These are phyloP conservation scores for Scheffersomyces quercinus DNA, from an alignment of 1,139 yeast genomes.

Conservation along the genomic window DNA sequence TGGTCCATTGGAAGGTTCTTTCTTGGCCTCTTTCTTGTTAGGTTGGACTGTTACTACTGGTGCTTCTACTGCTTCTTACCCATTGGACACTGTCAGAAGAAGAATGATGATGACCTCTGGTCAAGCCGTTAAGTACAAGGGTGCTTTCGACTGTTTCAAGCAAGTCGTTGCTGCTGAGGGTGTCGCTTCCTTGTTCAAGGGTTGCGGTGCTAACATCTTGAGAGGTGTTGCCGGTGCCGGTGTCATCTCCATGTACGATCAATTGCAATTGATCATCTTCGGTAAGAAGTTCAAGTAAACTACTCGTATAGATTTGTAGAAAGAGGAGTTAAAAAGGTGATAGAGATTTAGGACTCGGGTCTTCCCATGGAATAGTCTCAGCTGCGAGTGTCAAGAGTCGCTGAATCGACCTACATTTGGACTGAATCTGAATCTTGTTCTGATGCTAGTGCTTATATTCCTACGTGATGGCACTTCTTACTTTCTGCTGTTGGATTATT, in stretches of 20 bases:
- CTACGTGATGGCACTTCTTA: no score
- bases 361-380: neutral
- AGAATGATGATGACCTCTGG: slow-evolving; percentile 61
- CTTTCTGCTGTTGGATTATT: no score
- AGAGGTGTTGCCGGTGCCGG: slow-evolving; percentile 62
- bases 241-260: slow-evolving; percentile 56
- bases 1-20: slow-evolving; percentile 57
- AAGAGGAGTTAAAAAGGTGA: neutral
- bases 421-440: no score
- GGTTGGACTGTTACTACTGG: slow-evolving; percentile 59
- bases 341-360: neutral
- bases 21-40: slow-evolving; percentile 55
- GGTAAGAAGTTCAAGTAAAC: slow-evolving; percentile 48
- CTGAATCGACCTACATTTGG: neutral
- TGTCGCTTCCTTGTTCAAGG: slow-evolving; percentile 52
- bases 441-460: no score
- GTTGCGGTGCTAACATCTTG: slow-evolving; percentile 58
- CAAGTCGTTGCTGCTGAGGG: slow-evolving; percentile 56
- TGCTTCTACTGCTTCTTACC: slow-evolving; percentile 57
- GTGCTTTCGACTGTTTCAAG: slow-evolving; percentile 52
- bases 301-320: slow-evolving; percentile 7
- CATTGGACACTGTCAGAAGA: slow-evolving; percentile 57
- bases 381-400: neutral
- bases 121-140: slow-evolving; percentile 54
- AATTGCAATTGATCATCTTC: slow-evolving; percentile 50